Evolutionary conservation across 2,329 filamentous ascomycete genomes (phyloP), one percentile per base, ranked within the genome.

Genomic region (Aspergillus sp.): DNA sequence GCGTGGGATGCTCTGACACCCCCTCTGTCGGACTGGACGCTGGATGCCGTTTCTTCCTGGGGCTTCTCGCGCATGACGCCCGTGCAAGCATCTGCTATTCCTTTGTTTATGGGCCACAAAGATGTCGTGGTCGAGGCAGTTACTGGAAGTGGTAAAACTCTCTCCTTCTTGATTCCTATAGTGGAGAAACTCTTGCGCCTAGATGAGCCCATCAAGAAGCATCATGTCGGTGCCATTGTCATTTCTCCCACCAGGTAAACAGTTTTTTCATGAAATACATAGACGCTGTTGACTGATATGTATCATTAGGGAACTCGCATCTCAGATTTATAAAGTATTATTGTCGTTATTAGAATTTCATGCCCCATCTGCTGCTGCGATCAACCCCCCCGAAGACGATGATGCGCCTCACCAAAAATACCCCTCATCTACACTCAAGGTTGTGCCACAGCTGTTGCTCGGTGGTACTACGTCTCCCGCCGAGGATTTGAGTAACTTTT

Each of bases 101-200:
- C 90, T 9, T 79, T 95, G 40, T 93, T 95, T 62, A 83, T 90
- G 69, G 84, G 82, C 40, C 87, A 95, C 64, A 95, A 94, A 60
- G 90, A 95, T 66, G 88, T 95, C 5, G 90, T 95, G 1, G 90
- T 95, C 5, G 89, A 95, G 72, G 89, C 89, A 29, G 90, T 95
- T 4, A 95, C 90, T 2, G 90, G 90, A 9, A 93, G 87, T 65
- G 90, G 90, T 47, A 95, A 96, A 70, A 95, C 90, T 0, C 73
- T 95, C 28, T 80, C 88, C 1, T 98, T 91, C 59, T 71, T 94
- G 30, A 83, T 96, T 37, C 90, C 90, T 1, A 73, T 94, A 4
- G 79, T 94, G 26, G 86, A 95, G 67, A 86, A 88, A 54, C 74
- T 97, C 37, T 72, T 97, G 47, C 83, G 86, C 52, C 70, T 88